Percentiles rank a stretch among this genome's conserved stretches.
Conservation (phyloP, 2,329 filamentous ascomycete genomes). For the Alternaria tenuissima region DNA sequence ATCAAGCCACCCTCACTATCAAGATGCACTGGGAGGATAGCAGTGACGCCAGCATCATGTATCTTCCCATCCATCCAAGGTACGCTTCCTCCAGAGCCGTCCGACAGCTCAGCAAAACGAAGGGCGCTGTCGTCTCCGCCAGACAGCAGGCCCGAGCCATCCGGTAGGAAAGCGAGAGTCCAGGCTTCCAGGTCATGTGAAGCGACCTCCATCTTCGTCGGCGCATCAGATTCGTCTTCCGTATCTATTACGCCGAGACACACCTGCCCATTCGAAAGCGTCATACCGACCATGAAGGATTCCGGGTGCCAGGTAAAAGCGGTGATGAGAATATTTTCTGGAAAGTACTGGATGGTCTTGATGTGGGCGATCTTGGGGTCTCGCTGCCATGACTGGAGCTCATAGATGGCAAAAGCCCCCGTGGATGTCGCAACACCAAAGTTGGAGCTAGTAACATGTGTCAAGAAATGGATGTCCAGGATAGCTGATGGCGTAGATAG, state of each 20-base stretch:
- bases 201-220: constrained; percentile 33
- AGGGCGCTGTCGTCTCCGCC: constrained; percentile 79
- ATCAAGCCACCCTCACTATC: constrained; percentile 61
- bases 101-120: constrained; percentile 45
- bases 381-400: constrained; percentile 45
- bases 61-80: constrained; percentile 62
- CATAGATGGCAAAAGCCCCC: constrained; percentile 72
- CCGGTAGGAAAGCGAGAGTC: constrained; percentile 68
- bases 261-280: constrained; percentile 74
- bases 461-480: constrained; percentile 83
- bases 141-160: constrained; percentile 64
- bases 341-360: constrained; percentile 60
- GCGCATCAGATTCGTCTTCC: constrained; percentile 35
- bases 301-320: constrained; percentile 77
- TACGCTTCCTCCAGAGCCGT: constrained; percentile 23
- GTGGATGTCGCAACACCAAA: constrained; percentile 82
- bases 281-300: constrained; percentile 68
- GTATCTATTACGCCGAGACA: constrained; percentile 40
- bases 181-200: constrained; percentile 74
- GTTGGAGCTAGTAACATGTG: constrained; percentile 56
- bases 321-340: constrained; percentile 70
- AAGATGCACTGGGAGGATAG: constrained; percentile 76
- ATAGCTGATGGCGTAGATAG: constrained; percentile 74
- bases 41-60: constrained; percentile 86
- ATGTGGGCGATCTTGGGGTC: constrained; percentile 35